Evolutionary conservation across 441 rosid species (phyloP), one percentile per base, ranked within the genome.

Genomic region (Pelargonium cotyledonis): DNA sequence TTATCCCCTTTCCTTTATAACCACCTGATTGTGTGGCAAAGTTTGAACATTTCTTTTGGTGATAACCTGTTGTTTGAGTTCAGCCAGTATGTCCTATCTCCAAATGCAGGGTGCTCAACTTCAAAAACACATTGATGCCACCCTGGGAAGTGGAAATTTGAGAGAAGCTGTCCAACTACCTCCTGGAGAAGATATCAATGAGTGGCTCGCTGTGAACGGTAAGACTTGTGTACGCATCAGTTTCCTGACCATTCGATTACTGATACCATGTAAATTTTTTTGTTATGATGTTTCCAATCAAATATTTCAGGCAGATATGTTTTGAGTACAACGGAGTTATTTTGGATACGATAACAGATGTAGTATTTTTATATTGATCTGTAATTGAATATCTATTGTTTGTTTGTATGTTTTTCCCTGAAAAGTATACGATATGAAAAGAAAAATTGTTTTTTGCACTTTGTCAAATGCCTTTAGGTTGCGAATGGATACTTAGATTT

Each of bases 121-220:
- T 68, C 80, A 76, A 68, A 82, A 68, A 55, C 86, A 83, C 19
- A 83, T 83, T 8, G 82, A 83, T 73, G 80, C 84, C 26, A 83
- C 86, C 44, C 68, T 78, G 60, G 86, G 86, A 12, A 83, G 86
- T 67, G 86, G 84, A 2, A 83, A 83, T 70, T 72, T 83, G 72
- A 80, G 86, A 69, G 86, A 83, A 66, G 82, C 84, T 23, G 86
- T 83, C 0, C 8, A 80, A 61, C 77, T 83, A 14, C 86, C 84
- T 69, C 84, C 81, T 21, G 86, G 86, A 61, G 86, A 83, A 73
- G 86, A 83, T 66, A 71, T 83, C n/a, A 77, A 80, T 8, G 86
- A 83, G 51, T 83, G 86, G 86, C 77, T 83, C 5, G 85, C 85
- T 1, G 85, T 82, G 23, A 82, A 82, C 68, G 80, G 85, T 82